Base-by-base conservation (phyloP, 2,329 filamentous ascomycete genomes). In the Calonectria crousiana region DNA sequence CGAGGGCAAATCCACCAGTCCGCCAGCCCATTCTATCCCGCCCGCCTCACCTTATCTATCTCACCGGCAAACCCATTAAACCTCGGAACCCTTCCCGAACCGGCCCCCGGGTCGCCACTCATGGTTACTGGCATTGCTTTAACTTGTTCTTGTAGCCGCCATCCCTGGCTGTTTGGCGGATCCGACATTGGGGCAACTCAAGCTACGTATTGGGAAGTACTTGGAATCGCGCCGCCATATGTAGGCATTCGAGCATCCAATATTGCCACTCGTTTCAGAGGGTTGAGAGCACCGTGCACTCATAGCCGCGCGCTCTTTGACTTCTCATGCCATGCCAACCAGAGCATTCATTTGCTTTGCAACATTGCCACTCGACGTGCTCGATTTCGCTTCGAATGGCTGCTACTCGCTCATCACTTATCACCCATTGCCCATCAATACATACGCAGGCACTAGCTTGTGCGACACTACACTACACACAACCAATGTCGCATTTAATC, bases 21-120 rank as follows among this genome's bases (percentile, higher is more conserved):
- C 56, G 5, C 34, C 56, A 60, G 56, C 13, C 34, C 65, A 26
- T 47, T 6, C 20, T 60, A 49, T 67, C 62, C 70, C 72, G 69
- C 62, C 56, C 68, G 41, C 44, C 68, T 74, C 53, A 71, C 68
- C 72, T 74, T 71, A 74, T 65, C 68, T 74, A 65, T n/a, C n/a
- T 64, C 62, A 32, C 62, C 49, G 30, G 58, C 23, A 18, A 34
- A 16, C 20, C 51, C 41, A 47, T 23, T 47, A 41, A 26, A 23
- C 28, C 32, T 65, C 30, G 32, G 47, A n/a, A 26, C 36, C 28
- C 38, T 60, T 28, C 67, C 38, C 28, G 32, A 47, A 69, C 51
- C 58, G 47, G 20, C 36, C 64, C 38, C 28, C 32, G 34, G 14
- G 36, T 53, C 60, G 34, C 60, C n/a, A 32, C 30, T 18, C 13